Evolutionary conservation across 768 basidiomycete genomes (phyloP).

Genomic region (Termitomyces sp.): DNA sequence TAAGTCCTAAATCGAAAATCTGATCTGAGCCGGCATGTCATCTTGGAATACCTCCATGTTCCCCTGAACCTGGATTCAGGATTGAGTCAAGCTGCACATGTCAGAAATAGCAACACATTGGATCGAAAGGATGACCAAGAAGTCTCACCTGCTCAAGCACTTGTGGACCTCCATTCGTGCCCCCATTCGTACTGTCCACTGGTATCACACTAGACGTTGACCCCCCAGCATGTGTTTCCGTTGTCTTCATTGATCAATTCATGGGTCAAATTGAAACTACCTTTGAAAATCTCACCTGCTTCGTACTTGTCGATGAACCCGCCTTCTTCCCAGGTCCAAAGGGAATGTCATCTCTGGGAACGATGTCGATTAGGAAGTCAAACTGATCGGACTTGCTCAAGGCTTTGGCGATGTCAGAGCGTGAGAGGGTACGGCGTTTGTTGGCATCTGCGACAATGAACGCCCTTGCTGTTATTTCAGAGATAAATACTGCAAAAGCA

Average conservation of each 20-base stretch:
- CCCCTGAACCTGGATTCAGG: conserved; percentile 14
- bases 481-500: conserved; percentile 77
- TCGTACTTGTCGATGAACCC: conserved; percentile 3
- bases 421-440: conserved; percentile 92
- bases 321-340: conserved; percentile 26
- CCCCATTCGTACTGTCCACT: conserved; percentile 5
- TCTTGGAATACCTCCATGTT: conserved; percentile 12
- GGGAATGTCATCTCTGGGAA: conserved; percentile 73
- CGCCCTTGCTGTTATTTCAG: conserved; percentile 93
- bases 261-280: neutral
- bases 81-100: conserved; percentile 16
- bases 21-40: neutral
- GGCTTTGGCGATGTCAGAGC: conserved; percentile 91
- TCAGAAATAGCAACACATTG: neutral
- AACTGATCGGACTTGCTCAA: conserved; percentile 92
- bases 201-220: conserved; percentile 2
- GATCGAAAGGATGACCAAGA: neutral
- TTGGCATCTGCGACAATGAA: conserved; percentile 95
- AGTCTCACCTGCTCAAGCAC: conserved; percentile 18
- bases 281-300: conserved; percentile 12
- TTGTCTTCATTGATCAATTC: conserved; percentile 1
- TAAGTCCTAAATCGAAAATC: neutral
- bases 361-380: conserved; percentile 95
- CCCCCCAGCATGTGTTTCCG: conserved; percentile 5
- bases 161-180: conserved; percentile 7